Conservation (phyloP, 345 rosid species). For the Heritiera fomes region DNA sequence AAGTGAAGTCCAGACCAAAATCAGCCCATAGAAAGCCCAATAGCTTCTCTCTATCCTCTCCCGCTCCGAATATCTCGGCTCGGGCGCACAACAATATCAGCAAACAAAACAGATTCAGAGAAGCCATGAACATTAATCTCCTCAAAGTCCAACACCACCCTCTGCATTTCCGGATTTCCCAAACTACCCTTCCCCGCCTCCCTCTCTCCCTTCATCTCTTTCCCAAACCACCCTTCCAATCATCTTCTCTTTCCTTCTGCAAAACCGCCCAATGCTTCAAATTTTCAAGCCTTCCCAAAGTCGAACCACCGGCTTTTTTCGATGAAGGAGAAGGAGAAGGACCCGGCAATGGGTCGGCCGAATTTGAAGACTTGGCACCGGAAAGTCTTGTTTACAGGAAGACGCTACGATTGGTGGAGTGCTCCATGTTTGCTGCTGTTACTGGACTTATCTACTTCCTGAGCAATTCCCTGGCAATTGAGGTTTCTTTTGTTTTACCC, state of each 20-base stretch:
- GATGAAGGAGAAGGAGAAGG: constrained; percentile 37
- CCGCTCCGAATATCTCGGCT: background rate
- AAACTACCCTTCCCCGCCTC: constrained; percentile 23
- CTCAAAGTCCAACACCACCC: constrained; percentile 43
- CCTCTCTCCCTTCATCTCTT: constrained; percentile 2
- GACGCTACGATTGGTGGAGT: constrained; percentile 87
- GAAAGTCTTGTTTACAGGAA: constrained; percentile 58
- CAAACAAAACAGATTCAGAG: background rate
- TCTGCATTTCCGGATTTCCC: constrained; percentile 27
- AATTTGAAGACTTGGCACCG: constrained; percentile 52
- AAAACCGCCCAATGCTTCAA: constrained; percentile 30
- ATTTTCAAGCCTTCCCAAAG: constrained; percentile 35
- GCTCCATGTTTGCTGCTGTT: constrained; percentile 90
- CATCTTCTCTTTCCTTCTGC: constrained; percentile 24
- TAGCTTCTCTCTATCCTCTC: background rate
- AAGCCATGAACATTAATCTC: constrained; percentile 40
- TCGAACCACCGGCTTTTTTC: constrained; percentile 31
- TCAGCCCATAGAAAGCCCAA: background rate
- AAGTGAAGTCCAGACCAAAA: background rate
- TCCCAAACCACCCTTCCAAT: constrained; percentile 27
- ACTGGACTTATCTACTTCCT: constrained; percentile 81
- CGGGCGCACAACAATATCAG: background rate
- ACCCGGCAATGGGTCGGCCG: background rate
- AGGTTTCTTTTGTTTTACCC: constrained; percentile 44
- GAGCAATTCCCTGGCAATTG: constrained; percentile 91